Evolutionary conservation across 495 filamentous ascomycete species (phyloP).

Genomic region (Schizothecium vesticola): DNA sequence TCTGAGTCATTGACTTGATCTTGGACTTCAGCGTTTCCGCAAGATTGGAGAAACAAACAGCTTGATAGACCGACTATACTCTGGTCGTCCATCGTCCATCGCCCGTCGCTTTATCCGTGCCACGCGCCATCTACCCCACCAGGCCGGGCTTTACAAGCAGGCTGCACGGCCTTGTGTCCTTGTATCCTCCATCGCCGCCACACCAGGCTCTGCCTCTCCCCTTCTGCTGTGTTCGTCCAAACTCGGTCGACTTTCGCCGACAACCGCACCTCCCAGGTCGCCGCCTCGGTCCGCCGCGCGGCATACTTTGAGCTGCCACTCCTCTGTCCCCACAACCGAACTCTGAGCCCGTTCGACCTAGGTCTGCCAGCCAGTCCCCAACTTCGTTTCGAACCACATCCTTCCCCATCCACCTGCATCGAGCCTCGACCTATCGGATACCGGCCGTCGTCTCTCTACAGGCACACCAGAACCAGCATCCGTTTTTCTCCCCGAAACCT

Average conservation of each 20-base stretch:
- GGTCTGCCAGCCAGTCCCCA: neutral
- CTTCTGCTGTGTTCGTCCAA: neutral
- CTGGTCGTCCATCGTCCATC: neutral
- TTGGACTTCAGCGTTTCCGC: constrained; percentile 29
- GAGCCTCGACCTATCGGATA: constrained; percentile 30
- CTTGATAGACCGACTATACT: constrained; percentile 1
- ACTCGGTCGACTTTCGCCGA: neutral
- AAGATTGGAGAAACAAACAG: neutral
- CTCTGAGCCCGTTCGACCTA: neutral
- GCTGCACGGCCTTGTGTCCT: neutral
- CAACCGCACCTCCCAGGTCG: neutral
- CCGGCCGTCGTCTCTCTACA: constrained; percentile 24
- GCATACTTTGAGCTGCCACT: neutral
- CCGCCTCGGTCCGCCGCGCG: neutral
- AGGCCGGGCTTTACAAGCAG: neutral
- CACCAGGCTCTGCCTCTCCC: neutral
- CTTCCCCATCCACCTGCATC: constrained; percentile 11
- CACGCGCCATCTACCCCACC: neutral
- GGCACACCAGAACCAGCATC: constrained; percentile 13
- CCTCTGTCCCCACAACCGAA: neutral
- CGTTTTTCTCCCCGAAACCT: constrained; percentile 7
- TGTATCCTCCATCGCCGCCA: neutral
- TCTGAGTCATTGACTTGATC: constrained; percentile 39
- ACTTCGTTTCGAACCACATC: neutral
- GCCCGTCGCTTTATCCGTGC: no score